phyloP scores from a whole-genome alignment of 2,329 filamentous ascomycete species.

The Colletotrichum eleusines region DNA sequence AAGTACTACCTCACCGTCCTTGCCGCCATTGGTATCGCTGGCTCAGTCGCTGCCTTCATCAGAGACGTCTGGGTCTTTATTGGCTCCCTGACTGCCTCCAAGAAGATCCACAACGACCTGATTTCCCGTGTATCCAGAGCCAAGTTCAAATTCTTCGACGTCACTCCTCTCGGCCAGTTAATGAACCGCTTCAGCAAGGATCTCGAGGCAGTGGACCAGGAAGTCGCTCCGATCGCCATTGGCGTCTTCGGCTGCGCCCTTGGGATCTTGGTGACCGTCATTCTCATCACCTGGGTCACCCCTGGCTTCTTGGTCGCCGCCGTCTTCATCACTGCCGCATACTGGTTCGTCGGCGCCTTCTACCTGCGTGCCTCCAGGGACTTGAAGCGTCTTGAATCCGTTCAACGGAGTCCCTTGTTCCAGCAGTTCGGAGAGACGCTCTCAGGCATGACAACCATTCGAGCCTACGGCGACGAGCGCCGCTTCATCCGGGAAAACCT shows the following conservation, averaged over 20 bases:
- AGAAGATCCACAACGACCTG: constrained; percentile 82
- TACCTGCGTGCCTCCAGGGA: constrained; percentile 95
- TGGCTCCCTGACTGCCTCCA: constrained; percentile 89
- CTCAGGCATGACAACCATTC: constrained; percentile 94
- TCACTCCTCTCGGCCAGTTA: constrained; percentile 92
- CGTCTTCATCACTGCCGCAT: constrained; percentile 84
- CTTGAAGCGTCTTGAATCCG: constrained; percentile 92
- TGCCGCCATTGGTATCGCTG: constrained; percentile 80
- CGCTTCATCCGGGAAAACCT: constrained; percentile 96
- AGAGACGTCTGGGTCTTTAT: constrained; percentile 92
- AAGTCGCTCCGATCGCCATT: constrained; percentile 92
- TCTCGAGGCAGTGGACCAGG: constrained; percentile 93
- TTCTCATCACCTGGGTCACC: constrained; percentile 88
- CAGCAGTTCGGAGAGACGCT: constrained; percentile 98
- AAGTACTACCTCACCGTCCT: constrained; percentile 88
- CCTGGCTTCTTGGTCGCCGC: constrained; percentile 91
- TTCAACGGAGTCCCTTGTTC: constrained; percentile 94
- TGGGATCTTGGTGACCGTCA: constrained; percentile 83
- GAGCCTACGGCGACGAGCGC: constrained; percentile 93
- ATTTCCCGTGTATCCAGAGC: constrained; percentile 86
- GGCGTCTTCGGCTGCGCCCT: constrained; percentile 74
- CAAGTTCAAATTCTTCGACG: constrained; percentile 97
- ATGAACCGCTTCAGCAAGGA: constrained; percentile 99
- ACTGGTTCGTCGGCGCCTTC: constrained; percentile 85
- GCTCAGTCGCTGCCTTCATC: constrained; percentile 83